Evolutionary conservation across 2,329 filamentous ascomycete species (phyloP).

Genomic region (Aspergillus texensis): DNA sequence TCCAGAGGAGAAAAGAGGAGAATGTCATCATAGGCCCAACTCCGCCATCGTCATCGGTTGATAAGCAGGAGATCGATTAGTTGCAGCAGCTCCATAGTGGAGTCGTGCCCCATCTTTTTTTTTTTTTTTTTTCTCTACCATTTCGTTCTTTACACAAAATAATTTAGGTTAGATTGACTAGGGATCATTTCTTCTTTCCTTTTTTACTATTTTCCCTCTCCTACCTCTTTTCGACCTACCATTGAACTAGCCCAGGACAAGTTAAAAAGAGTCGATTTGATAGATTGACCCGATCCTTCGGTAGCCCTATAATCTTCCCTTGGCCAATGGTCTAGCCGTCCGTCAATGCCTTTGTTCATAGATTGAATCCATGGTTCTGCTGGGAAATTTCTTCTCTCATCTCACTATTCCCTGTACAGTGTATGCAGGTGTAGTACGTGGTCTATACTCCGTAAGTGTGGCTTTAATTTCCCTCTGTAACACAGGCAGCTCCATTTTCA

Average conservation of each 20-base stretch:
- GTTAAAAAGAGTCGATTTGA: not conserved
- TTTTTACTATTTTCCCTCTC: not conserved
- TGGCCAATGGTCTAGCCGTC: not conserved
- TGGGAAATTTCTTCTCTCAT: not conserved
- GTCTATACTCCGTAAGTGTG: not conserved
- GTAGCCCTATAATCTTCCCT: not conserved
- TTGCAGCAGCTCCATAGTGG: not conserved
- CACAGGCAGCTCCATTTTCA: not conserved
- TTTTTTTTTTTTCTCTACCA: not conserved
- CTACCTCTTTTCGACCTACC: not conserved
- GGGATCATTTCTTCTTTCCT: not conserved
- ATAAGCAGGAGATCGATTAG: slow-evolving; percentile 1
- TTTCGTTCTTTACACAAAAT: not conserved
- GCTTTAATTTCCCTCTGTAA: not conserved
- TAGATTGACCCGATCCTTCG: not conserved
- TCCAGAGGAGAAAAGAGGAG: not conserved
- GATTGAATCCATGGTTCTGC: not conserved
- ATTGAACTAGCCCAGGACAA: not conserved
- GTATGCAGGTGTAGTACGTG: not conserved
- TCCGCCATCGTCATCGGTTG: not conserved
- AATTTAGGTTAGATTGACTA: not conserved
- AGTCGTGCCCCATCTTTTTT: not conserved
- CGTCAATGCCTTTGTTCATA: not conserved
- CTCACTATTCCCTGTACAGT: not conserved
- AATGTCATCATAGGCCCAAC: not conserved